Evolutionary conservation across 257 asterid species (phyloP), one percentile per base, ranked within the genome.

Genomic region (Eustoma russellianum): DNA sequence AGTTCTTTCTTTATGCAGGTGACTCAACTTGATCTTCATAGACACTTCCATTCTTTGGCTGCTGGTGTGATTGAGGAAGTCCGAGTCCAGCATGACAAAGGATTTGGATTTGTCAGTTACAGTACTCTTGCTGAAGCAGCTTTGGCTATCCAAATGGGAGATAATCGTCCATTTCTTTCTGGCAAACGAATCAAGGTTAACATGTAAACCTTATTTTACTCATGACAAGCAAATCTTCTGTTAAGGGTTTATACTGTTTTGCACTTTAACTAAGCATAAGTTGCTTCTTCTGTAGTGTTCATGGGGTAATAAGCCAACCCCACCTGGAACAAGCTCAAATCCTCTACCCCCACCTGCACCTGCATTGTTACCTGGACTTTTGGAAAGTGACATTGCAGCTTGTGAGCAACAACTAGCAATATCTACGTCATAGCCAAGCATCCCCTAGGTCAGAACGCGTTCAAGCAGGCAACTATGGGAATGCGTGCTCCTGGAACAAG

Each of bases 221-320:
- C 30, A 24, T 24, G 30, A 1, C 30, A 24, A 24, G 3, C 30
- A 24, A 24, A 24, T 24, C 3, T 24, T 24, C 30, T 24, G 30
- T 24, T 0, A 1, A 4, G 30, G 30, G 2, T n/a, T 24, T 24
- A 24, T 24, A 24, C 3, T 2, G 2, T 24, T 24, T 24, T 24
- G 2, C 30, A 24, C 30, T 24, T 24, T 24, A 24, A 24, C 30
- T 24, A 24, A 24, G 30, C 30, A 24, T 24, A 24, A 24, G 6
- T 17, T 62, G 52, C n/a, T 33, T 16, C 19, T 54, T 13, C 19
- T 9, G 30, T 81, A 89, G 97, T 90, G 97, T 55, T 90, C 94
- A 4, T 90, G 96, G 97, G 97, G 96, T 16, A 90, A 74, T 91
- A 90, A 90, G 74, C 98, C 98, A 30, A 90, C 98, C 56, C 94